A percentile compares a stretch with the other conserved stretches of the same genome.
Conservation (phyloP, 345 rosid genomes). For the Abelmoschus esculentus region DNA sequence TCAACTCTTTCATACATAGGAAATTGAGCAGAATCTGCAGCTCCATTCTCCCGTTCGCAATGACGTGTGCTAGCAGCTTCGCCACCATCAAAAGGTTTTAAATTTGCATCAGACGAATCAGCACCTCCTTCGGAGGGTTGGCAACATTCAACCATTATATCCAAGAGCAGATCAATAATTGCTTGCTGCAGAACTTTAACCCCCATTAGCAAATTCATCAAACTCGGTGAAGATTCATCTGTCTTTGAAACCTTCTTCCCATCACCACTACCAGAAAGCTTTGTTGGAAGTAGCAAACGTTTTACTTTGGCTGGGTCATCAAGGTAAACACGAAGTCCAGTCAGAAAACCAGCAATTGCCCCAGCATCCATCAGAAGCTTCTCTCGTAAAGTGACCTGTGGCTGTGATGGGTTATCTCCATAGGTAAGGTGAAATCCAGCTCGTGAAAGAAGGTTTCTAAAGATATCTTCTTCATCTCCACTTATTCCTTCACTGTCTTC, state of each 20-base stretch:
- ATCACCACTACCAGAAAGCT: constrained; percentile 63
- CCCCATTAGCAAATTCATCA: constrained; percentile 98
- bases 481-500: constrained; percentile 94
- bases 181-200: constrained; percentile 99
- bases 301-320: constrained; percentile 98
- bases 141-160: constrained; percentile 83
- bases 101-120: constrained; percentile 38
- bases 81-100: constrained; percentile 40
- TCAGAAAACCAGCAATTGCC: constrained; percentile 96
- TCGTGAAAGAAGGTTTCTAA: constrained; percentile 85
- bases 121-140: constrained; percentile 78
- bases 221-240: constrained; percentile 92
- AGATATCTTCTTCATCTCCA: constrained; percentile 97
- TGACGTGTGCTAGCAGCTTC: constrained; percentile 46
- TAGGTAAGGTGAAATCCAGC: constrained; percentile 96
- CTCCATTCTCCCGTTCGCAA: constrained; percentile 61
- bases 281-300: constrained; percentile 94
- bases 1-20: constrained; percentile 66
- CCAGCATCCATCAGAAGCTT: constrained; percentile 99
- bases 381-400: constrained; percentile 79
- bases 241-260: constrained; percentile 57
- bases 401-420: constrained; percentile 87
- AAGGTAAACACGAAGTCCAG: constrained; percentile 90
- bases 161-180: constrained; percentile 88
- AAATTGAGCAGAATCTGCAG: constrained; percentile 47